These are phyloP conservation scores for Cryptococcus sp. DNA, from an alignment of 1,284 basidiomycete genomes.

Conservation along the genomic window DNA sequence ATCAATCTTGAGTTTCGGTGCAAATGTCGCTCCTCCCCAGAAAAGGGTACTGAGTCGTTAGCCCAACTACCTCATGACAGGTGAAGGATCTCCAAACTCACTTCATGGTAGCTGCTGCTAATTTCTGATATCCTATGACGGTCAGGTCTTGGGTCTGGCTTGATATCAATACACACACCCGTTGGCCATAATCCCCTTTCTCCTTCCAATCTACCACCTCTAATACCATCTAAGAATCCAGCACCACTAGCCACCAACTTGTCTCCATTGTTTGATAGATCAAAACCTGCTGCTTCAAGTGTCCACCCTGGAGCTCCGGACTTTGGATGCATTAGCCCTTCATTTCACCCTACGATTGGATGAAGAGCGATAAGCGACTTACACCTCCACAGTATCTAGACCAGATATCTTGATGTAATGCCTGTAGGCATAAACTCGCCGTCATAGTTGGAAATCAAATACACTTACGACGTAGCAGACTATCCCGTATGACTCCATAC, in stretches of 20 bases:
- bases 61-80: conserved; percentile 6
- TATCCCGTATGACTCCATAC: conserved; percentile 77
- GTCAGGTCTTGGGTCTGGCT: background rate
- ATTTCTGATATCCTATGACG: conserved; percentile 69
- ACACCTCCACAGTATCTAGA: conserved; percentile 83
- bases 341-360: background rate
- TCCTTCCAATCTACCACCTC: conserved; percentile 45
- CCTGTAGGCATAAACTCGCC: conserved; percentile 31
- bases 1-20: conserved; percentile 64
- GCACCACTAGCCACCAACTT: conserved; percentile 72
- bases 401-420: conserved; percentile 89
- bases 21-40: conserved; percentile 82
- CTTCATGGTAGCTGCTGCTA: conserved; percentile 83
- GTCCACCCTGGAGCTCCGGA: conserved; percentile 93
- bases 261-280: conserved; percentile 53
- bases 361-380: conserved; percentile 28
- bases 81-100: conserved; percentile 47
- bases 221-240: conserved; percentile 75
- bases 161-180: conserved; percentile 17
- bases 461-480: conserved; percentile 79
- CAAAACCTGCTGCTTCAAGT: conserved; percentile 71
- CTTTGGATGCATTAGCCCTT: conserved; percentile 4
- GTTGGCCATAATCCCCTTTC: conserved; percentile 84
- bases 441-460: background rate
- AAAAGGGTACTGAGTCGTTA: conserved; percentile 62